Evolutionary conservation across 495 filamentous ascomycete species (phyloP).

Genomic region (Aspergillus bridgeri): DNA sequence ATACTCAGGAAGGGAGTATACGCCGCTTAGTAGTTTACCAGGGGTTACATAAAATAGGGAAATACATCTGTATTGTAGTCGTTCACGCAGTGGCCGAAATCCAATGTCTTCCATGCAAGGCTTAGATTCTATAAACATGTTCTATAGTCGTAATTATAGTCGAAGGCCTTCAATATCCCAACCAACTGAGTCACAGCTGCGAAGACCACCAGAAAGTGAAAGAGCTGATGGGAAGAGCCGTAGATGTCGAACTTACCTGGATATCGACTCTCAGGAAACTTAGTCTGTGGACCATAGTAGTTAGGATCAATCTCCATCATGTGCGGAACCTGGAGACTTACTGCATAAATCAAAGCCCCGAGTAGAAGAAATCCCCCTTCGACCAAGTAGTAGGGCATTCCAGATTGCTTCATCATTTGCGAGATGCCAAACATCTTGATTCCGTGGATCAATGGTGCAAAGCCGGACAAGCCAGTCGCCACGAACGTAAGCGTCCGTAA

Average conservation of each 20-base stretch:
- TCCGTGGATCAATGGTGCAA: neutral
- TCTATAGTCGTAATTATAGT: constrained; percentile 30
- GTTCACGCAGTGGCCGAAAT: no score
- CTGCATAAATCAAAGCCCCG: constrained; percentile 40
- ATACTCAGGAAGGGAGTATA: no score
- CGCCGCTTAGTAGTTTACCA: no score
- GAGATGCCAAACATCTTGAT: neutral
- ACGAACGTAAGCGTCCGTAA: neutral
- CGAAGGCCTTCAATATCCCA: constrained; percentile 39
- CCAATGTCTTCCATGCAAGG: neutral
- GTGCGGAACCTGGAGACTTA: constrained; percentile 25
- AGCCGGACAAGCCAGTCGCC: neutral
- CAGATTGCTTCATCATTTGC: constrained; percentile 19
- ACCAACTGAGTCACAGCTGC: constrained; percentile 38
- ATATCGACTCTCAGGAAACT: constrained; percentile 38
- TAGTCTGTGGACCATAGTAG: constrained; percentile 25
- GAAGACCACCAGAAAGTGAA: constrained; percentile 43
- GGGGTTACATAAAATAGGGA: no score
- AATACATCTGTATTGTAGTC: no score
- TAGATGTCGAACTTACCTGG: constrained; percentile 46
- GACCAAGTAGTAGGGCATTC: constrained; percentile 25
- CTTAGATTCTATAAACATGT: constrained; percentile 10
- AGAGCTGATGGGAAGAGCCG: constrained; percentile 42
- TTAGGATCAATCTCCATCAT: constrained; percentile 15
- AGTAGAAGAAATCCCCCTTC: constrained; percentile 32